phyloP scores from a whole-genome alignment of 2,329 filamentous ascomycete genomes.

The Trichophyton simii region DNA sequence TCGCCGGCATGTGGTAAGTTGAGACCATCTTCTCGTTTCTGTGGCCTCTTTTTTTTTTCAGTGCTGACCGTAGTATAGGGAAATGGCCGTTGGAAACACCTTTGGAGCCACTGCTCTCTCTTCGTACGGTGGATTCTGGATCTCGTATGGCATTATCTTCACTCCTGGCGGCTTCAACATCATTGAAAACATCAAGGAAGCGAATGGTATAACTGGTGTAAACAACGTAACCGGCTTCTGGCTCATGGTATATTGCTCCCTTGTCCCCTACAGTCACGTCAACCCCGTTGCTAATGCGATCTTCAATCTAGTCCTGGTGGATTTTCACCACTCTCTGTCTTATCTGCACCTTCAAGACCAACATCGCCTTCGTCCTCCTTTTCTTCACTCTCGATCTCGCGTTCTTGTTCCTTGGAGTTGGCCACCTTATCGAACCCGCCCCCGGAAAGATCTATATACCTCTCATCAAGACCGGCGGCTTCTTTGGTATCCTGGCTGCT shows the following conservation, averaged over 20 bases:
- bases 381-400: constrained; percentile 66
- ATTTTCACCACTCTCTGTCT: constrained; percentile 69
- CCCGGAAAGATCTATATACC: constrained; percentile 29
- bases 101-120: constrained; percentile 72
- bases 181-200: constrained; percentile 31
- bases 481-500: constrained; percentile 67
- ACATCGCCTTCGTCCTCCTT: constrained; percentile 62
- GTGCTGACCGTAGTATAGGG: constrained; percentile 40
- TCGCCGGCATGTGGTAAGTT: constrained; percentile 73
- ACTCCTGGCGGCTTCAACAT: constrained; percentile 57
- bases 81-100: constrained; percentile 78
- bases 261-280: neutral
- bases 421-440: constrained; percentile 45
- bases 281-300: constrained; percentile 1
- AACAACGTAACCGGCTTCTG: constrained; percentile 59
- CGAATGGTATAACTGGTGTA: constrained; percentile 29
- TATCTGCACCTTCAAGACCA: constrained; percentile 62
- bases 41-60: neutral
- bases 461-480: constrained; percentile 58
- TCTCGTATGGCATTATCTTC: constrained; percentile 58
- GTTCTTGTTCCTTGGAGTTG: constrained; percentile 59
- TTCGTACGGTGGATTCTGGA: constrained; percentile 77
- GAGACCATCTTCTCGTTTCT: neutral
- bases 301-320: constrained; percentile 51
- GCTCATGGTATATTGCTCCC: constrained; percentile 41